Percentiles rank a stretch among this genome's conserved stretches.
These are phyloP conservation scores for Akanthomyces dipterigenus DNA, from an alignment of 2,329 filamentous ascomycete genomes.

Conservation along the genomic window DNA sequence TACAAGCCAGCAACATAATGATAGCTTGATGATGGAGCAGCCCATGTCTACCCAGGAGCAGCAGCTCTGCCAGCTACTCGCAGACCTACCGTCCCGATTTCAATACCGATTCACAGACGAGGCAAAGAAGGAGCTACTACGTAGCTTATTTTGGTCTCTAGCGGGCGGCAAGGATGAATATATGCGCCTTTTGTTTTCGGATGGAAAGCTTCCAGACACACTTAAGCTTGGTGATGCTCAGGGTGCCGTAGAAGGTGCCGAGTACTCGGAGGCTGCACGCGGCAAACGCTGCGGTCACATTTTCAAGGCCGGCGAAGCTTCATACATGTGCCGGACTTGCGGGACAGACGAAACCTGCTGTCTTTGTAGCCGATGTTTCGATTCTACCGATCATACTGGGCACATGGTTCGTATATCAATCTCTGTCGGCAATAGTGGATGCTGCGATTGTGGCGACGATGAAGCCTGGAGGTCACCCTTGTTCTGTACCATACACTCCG, in stretches of 20 bases:
- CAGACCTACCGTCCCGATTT: constrained; percentile 67
- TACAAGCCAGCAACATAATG: constrained; percentile 4
- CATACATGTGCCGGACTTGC: constrained; percentile 91
- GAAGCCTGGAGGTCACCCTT: constrained; percentile 89
- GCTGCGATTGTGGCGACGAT: constrained; percentile 93
- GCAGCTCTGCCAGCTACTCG: constrained; percentile 76
- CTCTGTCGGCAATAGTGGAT: constrained; percentile 86
- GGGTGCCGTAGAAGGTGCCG: constrained; percentile 85
- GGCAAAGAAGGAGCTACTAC: constrained; percentile 65
- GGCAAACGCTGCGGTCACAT: constrained; percentile 97
- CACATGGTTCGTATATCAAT: constrained; percentile 87
- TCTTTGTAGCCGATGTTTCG: constrained; percentile 88
- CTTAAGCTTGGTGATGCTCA: constrained; percentile 84
- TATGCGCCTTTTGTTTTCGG: constrained; percentile 74
- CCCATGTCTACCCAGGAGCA: constrained; percentile 63
- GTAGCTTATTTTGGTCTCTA: constrained; percentile 80
- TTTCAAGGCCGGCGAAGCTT: constrained; percentile 88
- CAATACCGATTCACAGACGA: constrained; percentile 67
- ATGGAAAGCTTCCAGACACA: constrained; percentile 55
- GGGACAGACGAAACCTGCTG: constrained; percentile 93
- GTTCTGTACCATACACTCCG: constrained; percentile 88
- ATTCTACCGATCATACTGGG: constrained; percentile 87
- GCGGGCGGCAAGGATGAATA: constrained; percentile 69
- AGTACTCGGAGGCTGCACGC: constrained; percentile 86
- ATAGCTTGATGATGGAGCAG: constrained; percentile 39